Conservation (phyloP, 176 grass and related monocot genomes). For the Musa itinerans region DNA sequence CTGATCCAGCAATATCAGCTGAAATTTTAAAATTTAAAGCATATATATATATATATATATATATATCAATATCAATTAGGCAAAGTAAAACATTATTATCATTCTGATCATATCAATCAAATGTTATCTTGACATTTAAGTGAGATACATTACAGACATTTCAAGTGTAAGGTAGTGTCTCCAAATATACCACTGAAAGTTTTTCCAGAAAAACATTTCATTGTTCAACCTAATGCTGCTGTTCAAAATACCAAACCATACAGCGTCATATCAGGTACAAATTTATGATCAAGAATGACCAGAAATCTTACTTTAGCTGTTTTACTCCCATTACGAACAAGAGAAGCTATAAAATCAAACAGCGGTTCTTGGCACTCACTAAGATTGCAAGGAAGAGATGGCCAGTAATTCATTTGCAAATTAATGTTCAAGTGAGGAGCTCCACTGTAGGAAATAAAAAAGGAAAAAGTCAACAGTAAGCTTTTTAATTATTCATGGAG, state of each 20-base stretch:
- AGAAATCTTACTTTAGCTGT: constrained; percentile 54
- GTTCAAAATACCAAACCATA: neutral
- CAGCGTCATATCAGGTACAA: neutral
- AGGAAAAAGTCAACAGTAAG: constrained; percentile 26
- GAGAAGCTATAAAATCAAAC: constrained; percentile 64
- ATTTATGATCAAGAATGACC: neutral
- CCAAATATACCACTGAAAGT: neutral
- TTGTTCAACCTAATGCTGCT: neutral
- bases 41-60: no score
- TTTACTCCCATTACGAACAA: constrained; percentile 66
- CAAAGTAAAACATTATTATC: neutral
- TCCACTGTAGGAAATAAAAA: constrained; percentile 42
- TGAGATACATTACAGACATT: neutral
- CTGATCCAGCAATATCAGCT: no score
- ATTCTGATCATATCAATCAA: neutral
- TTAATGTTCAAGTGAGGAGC: constrained; percentile 79
- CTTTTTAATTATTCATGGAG: constrained; percentile 19
- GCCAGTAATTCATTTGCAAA: constrained; percentile 95
- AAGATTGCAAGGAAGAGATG: constrained; percentile 69
- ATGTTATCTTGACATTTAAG: neutral
- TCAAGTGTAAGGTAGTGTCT: neutral
- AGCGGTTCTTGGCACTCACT: constrained; percentile 82
- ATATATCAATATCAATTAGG: no score
- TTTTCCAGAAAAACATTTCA: neutral
- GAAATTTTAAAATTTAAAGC: no score